Evolutionary conservation across 2,329 filamentous ascomycete species (phyloP).

Genomic region (Hysterium pulicare): DNA sequence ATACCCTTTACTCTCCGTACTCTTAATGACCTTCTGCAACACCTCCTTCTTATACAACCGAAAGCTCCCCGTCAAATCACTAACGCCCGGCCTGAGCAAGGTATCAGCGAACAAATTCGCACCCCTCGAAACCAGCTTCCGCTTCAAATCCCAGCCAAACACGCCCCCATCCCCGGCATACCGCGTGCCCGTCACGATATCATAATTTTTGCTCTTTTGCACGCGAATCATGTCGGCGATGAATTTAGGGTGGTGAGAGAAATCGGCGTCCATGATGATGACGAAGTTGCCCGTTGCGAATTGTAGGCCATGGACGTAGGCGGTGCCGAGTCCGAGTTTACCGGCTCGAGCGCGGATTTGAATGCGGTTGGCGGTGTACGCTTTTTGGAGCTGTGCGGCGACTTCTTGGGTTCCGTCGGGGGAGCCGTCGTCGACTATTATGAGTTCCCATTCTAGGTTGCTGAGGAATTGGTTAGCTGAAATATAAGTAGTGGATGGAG

Average conservation of each 20-base stretch:
- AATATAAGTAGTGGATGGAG: background rate
- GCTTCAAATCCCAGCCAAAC: constrained; percentile 92
- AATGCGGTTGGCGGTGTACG: constrained; percentile 73
- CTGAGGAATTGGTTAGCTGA: constrained; percentile 44
- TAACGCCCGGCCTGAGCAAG: constrained; percentile 86
- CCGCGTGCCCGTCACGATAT: constrained; percentile 94
- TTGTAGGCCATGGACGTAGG: constrained; percentile 91
- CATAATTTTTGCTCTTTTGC: constrained; percentile 76
- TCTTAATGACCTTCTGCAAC: constrained; percentile 82
- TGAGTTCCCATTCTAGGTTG: constrained; percentile 92
- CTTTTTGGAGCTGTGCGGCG: constrained; percentile 83
- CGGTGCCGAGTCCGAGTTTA: constrained; percentile 94
- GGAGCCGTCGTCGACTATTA: constrained; percentile 97
- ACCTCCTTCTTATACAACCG: constrained; percentile 89
- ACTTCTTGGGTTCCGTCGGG: constrained; percentile 92
- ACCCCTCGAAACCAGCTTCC: constrained; percentile 71
- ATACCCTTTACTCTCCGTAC: constrained; percentile 94
- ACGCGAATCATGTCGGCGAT: constrained; percentile 87
- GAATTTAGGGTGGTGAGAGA: constrained; percentile 98
- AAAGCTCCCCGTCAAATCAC: constrained; percentile 93
- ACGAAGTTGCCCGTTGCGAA: constrained; percentile 91
- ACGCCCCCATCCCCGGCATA: constrained; percentile 86
- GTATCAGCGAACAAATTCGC: constrained; percentile 97
- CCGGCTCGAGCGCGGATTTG: constrained; percentile 83
- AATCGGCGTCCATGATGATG: constrained; percentile 99